Base-by-base conservation (phyloP, 306 rosid species). In the Coriaria nepalensis region DNA sequence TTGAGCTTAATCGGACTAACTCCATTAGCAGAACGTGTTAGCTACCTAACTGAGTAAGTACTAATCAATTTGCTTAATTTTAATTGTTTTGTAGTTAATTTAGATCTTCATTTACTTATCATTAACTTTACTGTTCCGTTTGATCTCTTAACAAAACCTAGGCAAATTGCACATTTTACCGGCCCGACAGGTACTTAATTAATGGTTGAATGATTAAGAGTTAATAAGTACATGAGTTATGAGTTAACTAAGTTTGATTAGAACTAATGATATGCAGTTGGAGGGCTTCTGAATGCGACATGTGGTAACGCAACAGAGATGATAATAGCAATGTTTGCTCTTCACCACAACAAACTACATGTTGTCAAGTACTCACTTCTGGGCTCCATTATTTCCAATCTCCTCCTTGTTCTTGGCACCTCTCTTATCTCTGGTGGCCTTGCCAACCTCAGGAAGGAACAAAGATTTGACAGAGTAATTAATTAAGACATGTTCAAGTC, bases 261-360 rank as follows among this genome's bases (percentile, higher is more conserved):
- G n/a, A n/a, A n/a, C n/a, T n/a, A n/a, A n/a, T n/a, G n/a, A n/a
- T n/a, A n/a, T n/a, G n/a, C n/a, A 90, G 98, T 81, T 45, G 98
- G 98, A 61, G 98, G 98, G 32, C 94, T 90, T 61, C 62, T 90
- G 8, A 90, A 85, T 63, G 95, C 98, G 5, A 85, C 98, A 15
- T 90, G 92, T 75, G 95, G 98, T 35, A 90, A 90, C 64, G 79
- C 75, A 7, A 85, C 95, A 20, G 98, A 90, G 70, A 73, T 90
- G 14, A 67, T 90, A 0, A 85, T 90, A 55, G 95, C 94, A 39
- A 69, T 85, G 41, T 68, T 90, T 45, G 98, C 98, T 12, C 85
- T 85, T 4, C 43, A 47, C 13, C 53, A 37, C 10, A 40, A 49
- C 43, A 79, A 90, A 62, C 58, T 90, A 55, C 79, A 60, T 6